phyloP scores from a whole-genome alignment of 768 basidiomycete species.

The Serpula lacrymans region DNA sequence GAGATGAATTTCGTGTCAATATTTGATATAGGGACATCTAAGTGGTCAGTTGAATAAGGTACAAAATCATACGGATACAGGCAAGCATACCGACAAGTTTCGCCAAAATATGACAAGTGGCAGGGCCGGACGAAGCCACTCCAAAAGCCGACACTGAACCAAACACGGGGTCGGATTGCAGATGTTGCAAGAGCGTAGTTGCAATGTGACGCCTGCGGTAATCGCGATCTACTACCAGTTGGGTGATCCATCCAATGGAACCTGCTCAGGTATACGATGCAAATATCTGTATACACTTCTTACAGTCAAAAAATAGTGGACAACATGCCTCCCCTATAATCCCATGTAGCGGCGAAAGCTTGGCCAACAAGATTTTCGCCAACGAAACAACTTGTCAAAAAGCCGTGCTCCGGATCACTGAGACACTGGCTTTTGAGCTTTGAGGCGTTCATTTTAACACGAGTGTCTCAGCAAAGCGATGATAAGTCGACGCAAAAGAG shows the following conservation, averaged over 20 bases:
- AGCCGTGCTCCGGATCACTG: background rate
- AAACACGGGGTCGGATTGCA: slow-evolving; percentile 14
- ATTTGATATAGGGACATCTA: background rate
- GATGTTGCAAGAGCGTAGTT: slow-evolving; percentile 21
- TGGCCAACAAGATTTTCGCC: background rate
- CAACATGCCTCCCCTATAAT: too few species aligned
- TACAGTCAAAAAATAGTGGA: too few species aligned
- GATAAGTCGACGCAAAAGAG: background rate
- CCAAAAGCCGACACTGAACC: slow-evolving; percentile 21
- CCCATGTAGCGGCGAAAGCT: background rate
- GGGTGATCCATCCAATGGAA: slow-evolving; percentile 33
- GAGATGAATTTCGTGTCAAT: slow-evolving; percentile 19
- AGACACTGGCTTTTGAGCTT: background rate
- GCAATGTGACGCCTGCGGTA: slow-evolving; percentile 27
- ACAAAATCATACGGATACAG: background rate
- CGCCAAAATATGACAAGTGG: slow-evolving; percentile 22
- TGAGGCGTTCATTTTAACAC: background rate
- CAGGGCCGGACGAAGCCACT: slow-evolving; percentile 32
- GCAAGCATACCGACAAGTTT: slow-evolving; percentile 22
- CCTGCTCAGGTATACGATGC: too few species aligned
- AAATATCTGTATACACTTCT: too few species aligned
- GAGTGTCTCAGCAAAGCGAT: background rate
- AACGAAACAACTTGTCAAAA: background rate
- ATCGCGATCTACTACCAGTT: slow-evolving; percentile 27
- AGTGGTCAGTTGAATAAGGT: background rate